Conservation (phyloP, 2,329 filamentous ascomycete genomes). For the Penicillium paneum region DNA sequence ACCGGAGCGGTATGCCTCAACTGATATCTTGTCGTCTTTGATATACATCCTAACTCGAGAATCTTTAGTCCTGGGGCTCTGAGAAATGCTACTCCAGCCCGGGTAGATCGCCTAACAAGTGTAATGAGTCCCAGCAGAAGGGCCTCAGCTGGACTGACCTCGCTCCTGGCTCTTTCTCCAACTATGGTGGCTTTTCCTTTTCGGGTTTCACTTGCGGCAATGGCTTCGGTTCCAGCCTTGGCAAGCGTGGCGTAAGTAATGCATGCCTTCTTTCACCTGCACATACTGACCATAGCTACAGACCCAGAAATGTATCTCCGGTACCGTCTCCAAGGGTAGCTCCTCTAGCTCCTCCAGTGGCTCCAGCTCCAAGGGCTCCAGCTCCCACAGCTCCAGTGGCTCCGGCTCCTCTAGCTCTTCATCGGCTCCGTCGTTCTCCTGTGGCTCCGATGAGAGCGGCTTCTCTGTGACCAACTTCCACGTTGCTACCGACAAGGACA, state of each 20-base stretch:
- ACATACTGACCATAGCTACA: constrained; percentile 29
- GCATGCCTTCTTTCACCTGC: not conserved
- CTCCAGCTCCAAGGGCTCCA: constrained; percentile 12
- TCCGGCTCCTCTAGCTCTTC: constrained; percentile 26
- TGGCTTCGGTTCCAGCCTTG: constrained; percentile 41
- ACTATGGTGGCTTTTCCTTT: constrained; percentile 72
- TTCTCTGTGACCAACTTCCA: constrained; percentile 78
- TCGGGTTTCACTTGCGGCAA: constrained; percentile 67
- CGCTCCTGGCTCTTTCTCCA: constrained; percentile 56
- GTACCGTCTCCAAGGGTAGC: constrained; percentile 56
- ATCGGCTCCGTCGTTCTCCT: constrained; percentile 60
- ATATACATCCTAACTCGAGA: not conserved
- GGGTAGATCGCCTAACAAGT: constrained; percentile 71
- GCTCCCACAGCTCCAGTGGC: constrained; percentile 24
- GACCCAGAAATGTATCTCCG: constrained; percentile 46
- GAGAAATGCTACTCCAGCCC: constrained; percentile 63
- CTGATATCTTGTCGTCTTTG: not conserved
- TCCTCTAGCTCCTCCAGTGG: constrained; percentile 16
- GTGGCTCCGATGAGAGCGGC: constrained; percentile 49
- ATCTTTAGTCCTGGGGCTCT: constrained; percentile 48
- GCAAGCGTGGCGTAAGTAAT: constrained; percentile 44
- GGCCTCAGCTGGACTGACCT: constrained; percentile 74
- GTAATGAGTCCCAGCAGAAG: constrained; percentile 62
- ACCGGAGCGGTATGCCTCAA: constrained; percentile 44
- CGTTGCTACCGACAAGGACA: constrained; percentile 70